Conservation (phyloP, 805 yeast genomes). For the Kregervanrija fluxuum region DNA sequence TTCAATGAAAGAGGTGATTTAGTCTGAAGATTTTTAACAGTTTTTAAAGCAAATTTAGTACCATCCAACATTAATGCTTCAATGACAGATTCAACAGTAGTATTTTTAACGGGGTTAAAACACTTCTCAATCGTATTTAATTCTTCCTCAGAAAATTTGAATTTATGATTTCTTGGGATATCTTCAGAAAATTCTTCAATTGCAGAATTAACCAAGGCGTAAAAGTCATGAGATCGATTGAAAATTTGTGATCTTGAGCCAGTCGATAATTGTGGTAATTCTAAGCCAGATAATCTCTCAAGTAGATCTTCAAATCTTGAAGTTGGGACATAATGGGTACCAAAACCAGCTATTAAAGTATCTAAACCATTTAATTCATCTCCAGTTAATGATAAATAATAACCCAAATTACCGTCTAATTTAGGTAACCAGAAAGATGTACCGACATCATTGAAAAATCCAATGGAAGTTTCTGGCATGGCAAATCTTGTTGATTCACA, state of each 20-base stretch:
- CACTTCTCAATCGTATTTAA: constrained; percentile 60
- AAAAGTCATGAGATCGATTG: constrained; percentile 30
- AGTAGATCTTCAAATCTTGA: constrained; percentile 55
- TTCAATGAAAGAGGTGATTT: constrained; percentile 79
- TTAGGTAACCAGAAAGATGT: constrained; percentile 83
- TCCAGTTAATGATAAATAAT: constrained; percentile 83
- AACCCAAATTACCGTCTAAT: constrained; percentile 75
- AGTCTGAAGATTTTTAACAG: constrained; percentile 46
- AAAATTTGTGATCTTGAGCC: constrained; percentile 14
- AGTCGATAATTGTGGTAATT: constrained; percentile 20
- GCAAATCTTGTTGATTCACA: constrained; percentile 87
- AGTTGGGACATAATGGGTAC: constrained; percentile 82
- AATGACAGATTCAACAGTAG: constrained; percentile 48
- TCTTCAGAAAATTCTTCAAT: constrained; percentile 74
- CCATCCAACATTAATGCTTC: constrained; percentile 45
- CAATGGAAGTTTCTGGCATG: constrained; percentile 98
- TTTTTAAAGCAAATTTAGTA: constrained; percentile 57
- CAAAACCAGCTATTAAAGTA: constrained; percentile 75
- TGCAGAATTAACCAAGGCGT: constrained; percentile 56
- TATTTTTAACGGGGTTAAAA: constrained; percentile 40
- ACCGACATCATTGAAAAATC: constrained; percentile 95
- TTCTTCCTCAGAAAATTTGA: constrained; percentile 48
- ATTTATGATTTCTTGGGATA: constrained; percentile 55
- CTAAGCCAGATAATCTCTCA: constrained; percentile 58
- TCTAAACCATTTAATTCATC: constrained; percentile 71